Conservation (phyloP, 2,329 filamentous ascomycete species). For the Monosporascus sp. region DNA sequence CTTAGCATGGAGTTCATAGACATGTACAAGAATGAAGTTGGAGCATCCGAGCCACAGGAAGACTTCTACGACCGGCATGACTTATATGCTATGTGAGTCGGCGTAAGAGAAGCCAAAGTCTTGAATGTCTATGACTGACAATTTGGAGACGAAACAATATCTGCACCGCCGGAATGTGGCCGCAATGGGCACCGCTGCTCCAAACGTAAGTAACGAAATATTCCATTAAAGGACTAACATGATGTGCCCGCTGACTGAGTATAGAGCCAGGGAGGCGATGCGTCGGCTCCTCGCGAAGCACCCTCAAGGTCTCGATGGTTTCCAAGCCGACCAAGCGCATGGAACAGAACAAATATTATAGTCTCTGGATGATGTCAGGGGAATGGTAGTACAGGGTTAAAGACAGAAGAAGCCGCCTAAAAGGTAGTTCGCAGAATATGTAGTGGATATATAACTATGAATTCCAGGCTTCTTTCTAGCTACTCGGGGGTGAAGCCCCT, state of each 20-base stretch:
- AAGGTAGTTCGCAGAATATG: too few relatives aligned
- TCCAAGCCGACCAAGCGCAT: not conserved
- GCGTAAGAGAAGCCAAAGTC: not conserved
- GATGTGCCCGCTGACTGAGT: not conserved
- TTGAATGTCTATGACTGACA: not conserved
- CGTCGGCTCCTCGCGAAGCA: slow-evolving; percentile 8
- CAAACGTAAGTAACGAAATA: slow-evolving; percentile 5
- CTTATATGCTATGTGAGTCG: slow-evolving; percentile 22
- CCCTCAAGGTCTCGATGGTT: slow-evolving; percentile 8
- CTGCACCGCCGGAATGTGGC: slow-evolving; percentile 9
- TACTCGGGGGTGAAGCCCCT: too few relatives aligned
- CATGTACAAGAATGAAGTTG: slow-evolving; percentile 12
- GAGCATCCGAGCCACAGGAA: slow-evolving; percentile 21
- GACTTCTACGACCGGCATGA: slow-evolving; percentile 26
- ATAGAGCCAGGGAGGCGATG: slow-evolving; percentile 11
- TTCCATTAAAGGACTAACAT: not conserved
- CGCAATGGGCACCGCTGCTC: slow-evolving; percentile 7
- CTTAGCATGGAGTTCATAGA: slow-evolving; percentile 13
- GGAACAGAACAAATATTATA: not conserved
- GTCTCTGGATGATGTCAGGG: too few relatives aligned
- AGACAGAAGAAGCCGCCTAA: too few relatives aligned
- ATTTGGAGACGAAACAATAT: slow-evolving; percentile 8
- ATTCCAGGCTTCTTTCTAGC: too few relatives aligned
- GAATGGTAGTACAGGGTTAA: too few relatives aligned
- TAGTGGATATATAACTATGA: too few relatives aligned